phyloP scores from a whole-genome alignment of 331 rosid species.

The Cydonia oblonga region DNA sequence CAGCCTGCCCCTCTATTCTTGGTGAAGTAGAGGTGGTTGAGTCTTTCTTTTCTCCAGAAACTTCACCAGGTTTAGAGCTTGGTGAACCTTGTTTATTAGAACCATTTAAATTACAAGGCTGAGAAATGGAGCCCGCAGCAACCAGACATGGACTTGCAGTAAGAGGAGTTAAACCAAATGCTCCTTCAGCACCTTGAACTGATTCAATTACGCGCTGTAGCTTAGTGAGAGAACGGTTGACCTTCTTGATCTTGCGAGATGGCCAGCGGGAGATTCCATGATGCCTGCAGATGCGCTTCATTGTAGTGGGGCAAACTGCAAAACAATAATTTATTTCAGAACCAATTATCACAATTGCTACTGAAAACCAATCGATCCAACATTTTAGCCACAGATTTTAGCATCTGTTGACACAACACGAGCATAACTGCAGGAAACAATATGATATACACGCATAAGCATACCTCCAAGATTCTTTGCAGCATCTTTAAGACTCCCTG shows the following conservation, averaged over 20 bases:
- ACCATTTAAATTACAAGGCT: slow-evolving; percentile 34
- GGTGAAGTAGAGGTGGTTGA: slow-evolving; percentile 24
- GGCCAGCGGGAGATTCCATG: slow-evolving; percentile 99
- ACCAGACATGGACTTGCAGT: slow-evolving; percentile 41
- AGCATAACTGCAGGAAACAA: slow-evolving; percentile 1
- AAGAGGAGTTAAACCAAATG: slow-evolving; percentile 61
- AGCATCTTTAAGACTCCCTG: slow-evolving; percentile 98
- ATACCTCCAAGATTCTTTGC: slow-evolving; percentile 94
- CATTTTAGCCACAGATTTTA: not conserved
- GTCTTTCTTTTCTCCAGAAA: slow-evolving; percentile 36
- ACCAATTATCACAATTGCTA: slow-evolving; percentile 8
- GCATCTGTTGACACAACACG: slow-evolving; percentile 3
- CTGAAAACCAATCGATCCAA: not conserved
- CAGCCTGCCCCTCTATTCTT: slow-evolving; percentile 25
- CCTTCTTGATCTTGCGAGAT: slow-evolving; percentile 93
- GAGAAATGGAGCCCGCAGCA: slow-evolving; percentile 39
- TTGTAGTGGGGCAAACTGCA: slow-evolving; percentile 96
- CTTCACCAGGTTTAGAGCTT: slow-evolving; percentile 24
- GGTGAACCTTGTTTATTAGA: slow-evolving; percentile 27
- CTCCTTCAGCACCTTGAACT: slow-evolving; percentile 83
- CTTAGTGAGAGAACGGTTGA: slow-evolving; percentile 80
- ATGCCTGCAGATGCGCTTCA: slow-evolving; percentile 99
- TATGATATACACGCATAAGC: slow-evolving; percentile 6
- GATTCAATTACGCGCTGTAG: slow-evolving; percentile 87
- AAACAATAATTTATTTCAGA: slow-evolving; percentile 12